Evolutionary conservation across 495 filamentous ascomycete species (phyloP), one percentile per base, ranked within the genome.

Genomic region (Evansstolkia leycettana): DNA sequence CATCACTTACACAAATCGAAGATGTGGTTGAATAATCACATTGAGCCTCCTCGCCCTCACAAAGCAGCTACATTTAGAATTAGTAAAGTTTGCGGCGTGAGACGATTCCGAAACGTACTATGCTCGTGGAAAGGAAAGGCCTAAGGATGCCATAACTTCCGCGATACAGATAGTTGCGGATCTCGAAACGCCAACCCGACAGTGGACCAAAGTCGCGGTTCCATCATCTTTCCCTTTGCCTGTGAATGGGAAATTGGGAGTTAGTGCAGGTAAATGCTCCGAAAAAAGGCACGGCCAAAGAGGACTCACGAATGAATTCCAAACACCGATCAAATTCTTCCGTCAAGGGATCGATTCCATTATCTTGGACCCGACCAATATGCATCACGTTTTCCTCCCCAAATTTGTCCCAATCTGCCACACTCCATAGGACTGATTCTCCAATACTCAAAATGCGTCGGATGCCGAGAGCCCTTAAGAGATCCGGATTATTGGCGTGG

Each of bases 101-200:
- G n/a, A 34, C 15, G 30, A 15, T n/a, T n/a, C n/a, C n/a, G n/a
- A n/a, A 26, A 70, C 74, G 50, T 57, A 78, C 73, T 98, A 98
- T 31, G 90, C 90, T 30, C 84, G 70, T 11, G 90, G 85, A 50
- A 95, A 94, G 2, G 85, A 90, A 31, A 95, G 62, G 17, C 73
- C 65, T 18, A 80, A 51, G 5, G 76, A 65, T 9, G 78, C 72
- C 90, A 98, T 98, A 14, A 96, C 89, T 58, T 95, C 88, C 20
- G 90, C 90, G 48, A 98, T 96, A 60, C 90, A 96, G 51, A 98
- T 94, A 6, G 90, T 98, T 14, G 90, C 90, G 32, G 82, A 89
- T 39, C 90, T 71, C 13, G 87, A 94, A 39, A 98, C 90, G 31
- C 90, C 90, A 28, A 98, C 90, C 9, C 92, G 79, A 54, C 90